Evolutionary conservation across 2,329 filamentous ascomycete genomes (phyloP).

Genomic region (Xylariaceae sp.): DNA sequence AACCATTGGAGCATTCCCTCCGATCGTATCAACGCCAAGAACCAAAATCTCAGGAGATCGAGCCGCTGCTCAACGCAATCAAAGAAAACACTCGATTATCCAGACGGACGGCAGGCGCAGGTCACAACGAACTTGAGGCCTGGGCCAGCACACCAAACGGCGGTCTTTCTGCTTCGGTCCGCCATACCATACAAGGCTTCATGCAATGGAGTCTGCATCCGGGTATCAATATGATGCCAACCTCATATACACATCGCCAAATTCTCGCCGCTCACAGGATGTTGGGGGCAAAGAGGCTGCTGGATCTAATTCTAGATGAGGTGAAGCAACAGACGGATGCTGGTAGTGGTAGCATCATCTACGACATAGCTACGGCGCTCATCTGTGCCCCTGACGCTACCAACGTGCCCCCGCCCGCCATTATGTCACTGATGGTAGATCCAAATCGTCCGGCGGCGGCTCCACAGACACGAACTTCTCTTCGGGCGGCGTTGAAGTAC

Average conservation of each 20-base stretch:
- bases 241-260: slow-evolving; percentile 68
- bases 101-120: slow-evolving; percentile 56
- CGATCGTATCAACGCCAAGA: slow-evolving; percentile 61
- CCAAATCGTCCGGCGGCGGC: slow-evolving; percentile 32
- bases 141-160: slow-evolving; percentile 55
- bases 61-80: slow-evolving; percentile 61
- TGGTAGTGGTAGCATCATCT: slow-evolving; percentile 54
- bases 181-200: slow-evolving; percentile 56
- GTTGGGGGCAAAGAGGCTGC: slow-evolving; percentile 54
- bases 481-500: slow-evolving; percentile 54
- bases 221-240: slow-evolving; percentile 48
- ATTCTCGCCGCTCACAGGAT: slow-evolving; percentile 56
- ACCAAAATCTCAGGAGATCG: slow-evolving; percentile 62
- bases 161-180: slow-evolving; percentile 53
- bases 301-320: slow-evolving; percentile 62
- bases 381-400: slow-evolving; percentile 61
- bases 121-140: slow-evolving; percentile 60
- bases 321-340: slow-evolving; percentile 55
- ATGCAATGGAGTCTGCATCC: slow-evolving; percentile 61
- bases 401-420: slow-evolving; percentile 36
- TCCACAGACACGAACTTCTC: slow-evolving; percentile 46
- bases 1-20: slow-evolving; percentile 61
- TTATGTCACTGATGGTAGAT: slow-evolving; percentile 32
- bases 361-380: slow-evolving; percentile 64
- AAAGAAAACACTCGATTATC: slow-evolving; percentile 53